Evolutionary conservation across 1,284 basidiomycete species (phyloP).

Genomic region (Malassezia obtusa): DNA sequence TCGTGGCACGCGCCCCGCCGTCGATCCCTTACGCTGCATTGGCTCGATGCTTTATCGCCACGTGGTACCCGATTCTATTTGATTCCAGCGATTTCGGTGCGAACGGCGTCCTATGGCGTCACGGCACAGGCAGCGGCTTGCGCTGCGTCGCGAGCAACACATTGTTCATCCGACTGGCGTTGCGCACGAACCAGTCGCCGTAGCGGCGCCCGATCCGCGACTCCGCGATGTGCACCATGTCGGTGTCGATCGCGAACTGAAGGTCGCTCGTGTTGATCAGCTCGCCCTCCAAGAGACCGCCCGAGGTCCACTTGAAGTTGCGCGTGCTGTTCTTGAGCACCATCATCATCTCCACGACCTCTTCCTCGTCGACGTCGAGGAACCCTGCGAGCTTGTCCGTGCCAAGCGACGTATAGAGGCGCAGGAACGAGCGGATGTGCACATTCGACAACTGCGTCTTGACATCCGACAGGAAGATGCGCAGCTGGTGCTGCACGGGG

Average conservation of each 20-base stretch:
- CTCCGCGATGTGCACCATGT: conserved; percentile 91
- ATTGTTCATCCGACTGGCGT: conserved; percentile 38
- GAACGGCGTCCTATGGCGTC: neutral
- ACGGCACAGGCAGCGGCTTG: conserved; percentile 31
- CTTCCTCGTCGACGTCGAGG: conserved; percentile 75
- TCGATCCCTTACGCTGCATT: neutral
- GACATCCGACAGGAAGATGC: conserved; percentile 71
- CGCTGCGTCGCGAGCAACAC: conserved; percentile 28
- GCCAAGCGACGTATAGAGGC: conserved; percentile 87
- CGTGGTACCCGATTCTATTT: neutral
- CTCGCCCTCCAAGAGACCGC: conserved; percentile 66
- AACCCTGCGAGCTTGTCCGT: conserved; percentile 83
- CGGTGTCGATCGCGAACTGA: conserved; percentile 87
- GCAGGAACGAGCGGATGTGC: conserved; percentile 80
- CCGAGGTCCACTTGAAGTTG: conserved; percentile 60
- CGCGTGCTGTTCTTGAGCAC: conserved; percentile 71
- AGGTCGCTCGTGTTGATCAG: conserved; percentile 81
- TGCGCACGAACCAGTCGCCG: conserved; percentile 89
- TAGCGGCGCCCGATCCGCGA: conserved; percentile 82
- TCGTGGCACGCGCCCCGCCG: too few relatives aligned
- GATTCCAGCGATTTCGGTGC: neutral
- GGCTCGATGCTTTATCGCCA: neutral
- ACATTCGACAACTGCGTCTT: conserved; percentile 67
- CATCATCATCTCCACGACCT: conserved; percentile 92
- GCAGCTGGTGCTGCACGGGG: conserved; percentile 71